Conservation (phyloP, 2,329 filamentous ascomycete species). For the Monosporascus sp. region DNA sequence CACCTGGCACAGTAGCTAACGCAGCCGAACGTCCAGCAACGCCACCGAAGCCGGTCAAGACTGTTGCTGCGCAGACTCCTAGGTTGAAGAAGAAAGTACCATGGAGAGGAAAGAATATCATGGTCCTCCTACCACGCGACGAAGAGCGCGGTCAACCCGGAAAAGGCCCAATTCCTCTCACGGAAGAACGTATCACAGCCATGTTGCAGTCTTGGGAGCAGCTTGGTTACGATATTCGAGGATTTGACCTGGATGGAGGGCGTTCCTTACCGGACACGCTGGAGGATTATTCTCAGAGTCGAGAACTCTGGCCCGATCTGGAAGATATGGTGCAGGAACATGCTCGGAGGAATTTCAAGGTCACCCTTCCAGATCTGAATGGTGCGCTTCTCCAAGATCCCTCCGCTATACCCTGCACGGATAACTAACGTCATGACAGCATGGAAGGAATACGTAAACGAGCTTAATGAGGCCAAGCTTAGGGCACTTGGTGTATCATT, state of each 20-base stretch:
- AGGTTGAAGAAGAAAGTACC: slow-evolving; percentile 64
- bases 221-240: slow-evolving; percentile 62
- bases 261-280: slow-evolving; percentile 20
- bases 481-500: slow-evolving; percentile 83
- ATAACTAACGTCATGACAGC: slow-evolving; percentile 29
- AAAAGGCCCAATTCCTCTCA: slow-evolving; percentile 49
- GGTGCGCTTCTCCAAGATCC: slow-evolving; percentile 32
- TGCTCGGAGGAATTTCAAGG: slow-evolving; percentile 46
- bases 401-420: neutral
- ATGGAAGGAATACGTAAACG: slow-evolving; percentile 73
- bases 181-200: slow-evolving; percentile 48
- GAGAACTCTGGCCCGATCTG: slow-evolving; percentile 61
- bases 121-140: slow-evolving; percentile 64
- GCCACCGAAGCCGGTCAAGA: slow-evolving; percentile 27
- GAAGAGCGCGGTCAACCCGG: slow-evolving; percentile 58
- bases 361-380: slow-evolving; percentile 66
- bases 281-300: slow-evolving; percentile 55
- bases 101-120: slow-evolving; percentile 71
- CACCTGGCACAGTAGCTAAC: slow-evolving; percentile 6
- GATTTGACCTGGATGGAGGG: slow-evolving; percentile 60
- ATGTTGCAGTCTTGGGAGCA: slow-evolving; percentile 65
- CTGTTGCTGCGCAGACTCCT: slow-evolving; percentile 42
- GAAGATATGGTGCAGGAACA: slow-evolving; percentile 55
- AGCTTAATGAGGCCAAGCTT: slow-evolving; percentile 85
- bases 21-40: slow-evolving; percentile 17